Base-by-base conservation (phyloP, 116 monocot genomes). In the Posidonia oceanica region DNA sequence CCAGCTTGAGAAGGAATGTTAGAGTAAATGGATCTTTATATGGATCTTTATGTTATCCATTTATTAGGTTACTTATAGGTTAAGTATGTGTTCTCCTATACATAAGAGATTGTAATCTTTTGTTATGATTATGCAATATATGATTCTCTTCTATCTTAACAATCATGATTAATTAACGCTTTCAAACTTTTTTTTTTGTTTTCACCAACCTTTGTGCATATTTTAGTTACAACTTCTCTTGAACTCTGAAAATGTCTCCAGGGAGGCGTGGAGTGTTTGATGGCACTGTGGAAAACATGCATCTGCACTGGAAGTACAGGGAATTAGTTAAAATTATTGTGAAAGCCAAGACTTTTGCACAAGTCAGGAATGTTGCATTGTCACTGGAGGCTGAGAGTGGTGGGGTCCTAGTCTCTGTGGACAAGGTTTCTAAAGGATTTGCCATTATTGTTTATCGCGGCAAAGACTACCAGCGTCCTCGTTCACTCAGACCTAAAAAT, bases 221-320 rank as follows among this genome's bases (percentile, higher is more conserved):
- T 48, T 48, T 48, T 48, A 48, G 48, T 48, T 48, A 48, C 11
- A 48, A 37, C 62, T 62, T 23, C 0, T 62, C 36, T 36, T 3
- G 22, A 56, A 11, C 3, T 38, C 69, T 69, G 16, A 37, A 57
- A 69, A 17, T 57, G 57, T 39, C 36, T 56, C 44, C 82, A 98
- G 97, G 97, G 57, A 87, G 97, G 65, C 92, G 93, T 80, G 93
- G 93, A 59, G 93, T 98, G 54, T 98, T 98, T 80, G 93, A 84
- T 78, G 97, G 93, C 15, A 98, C 97, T 8, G 85, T 98, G n/a
- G 97, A 98, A 76, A 98, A 98, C 74, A 98, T 92, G 97, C 97
- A 98, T 68, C 77, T 98, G 73, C 97, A 98, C 70, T 98, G 97
- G 97, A 98, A 93, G 66, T 98, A 98, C 59, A 76, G 97, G 70